Percentiles rank a stretch among this genome's conserved stretches.
These are phyloP conservation scores for Mrakiaceae sp. DNA, from an alignment of 1,284 basidiomycete species.

Conservation along the genomic window DNA sequence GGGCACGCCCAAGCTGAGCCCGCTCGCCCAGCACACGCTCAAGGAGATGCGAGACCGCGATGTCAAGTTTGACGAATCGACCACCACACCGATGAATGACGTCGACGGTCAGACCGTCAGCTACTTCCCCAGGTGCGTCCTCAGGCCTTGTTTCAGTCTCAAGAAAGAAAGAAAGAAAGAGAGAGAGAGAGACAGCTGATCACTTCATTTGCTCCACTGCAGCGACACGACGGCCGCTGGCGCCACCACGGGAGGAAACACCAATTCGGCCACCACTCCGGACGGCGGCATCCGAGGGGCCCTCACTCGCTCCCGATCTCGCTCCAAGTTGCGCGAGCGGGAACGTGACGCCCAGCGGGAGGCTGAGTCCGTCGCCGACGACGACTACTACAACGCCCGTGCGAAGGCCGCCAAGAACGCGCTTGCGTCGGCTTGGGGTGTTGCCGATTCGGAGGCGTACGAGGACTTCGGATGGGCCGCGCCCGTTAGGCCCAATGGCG, in stretches of 20 bases:
- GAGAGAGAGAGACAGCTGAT: too few species aligned
- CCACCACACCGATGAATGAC: too few species aligned
- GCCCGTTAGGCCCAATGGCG: constrained; percentile 4
- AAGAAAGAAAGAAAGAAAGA: too few species aligned
- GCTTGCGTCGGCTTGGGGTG: constrained; percentile 16
- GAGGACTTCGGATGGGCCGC: constrained; percentile 15
- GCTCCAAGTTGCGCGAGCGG: constrained; percentile 5
- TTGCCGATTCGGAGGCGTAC: constrained; percentile 16
- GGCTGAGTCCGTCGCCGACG: not conserved
- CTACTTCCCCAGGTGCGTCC: not conserved
- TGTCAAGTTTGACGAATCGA: constrained; percentile 12
- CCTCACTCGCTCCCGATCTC: constrained; percentile 9
- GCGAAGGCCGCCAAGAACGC: constrained; percentile 17
- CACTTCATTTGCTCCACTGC: too few species aligned
- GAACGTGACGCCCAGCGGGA: not conserved
- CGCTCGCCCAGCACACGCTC: constrained; percentile 9
- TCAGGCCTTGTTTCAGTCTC: not conserved
- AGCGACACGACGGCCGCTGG: too few species aligned
- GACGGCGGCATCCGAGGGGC: not conserved
- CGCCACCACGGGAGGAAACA: not conserved
- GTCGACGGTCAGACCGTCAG: not conserved
- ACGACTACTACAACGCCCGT: constrained; percentile 17
- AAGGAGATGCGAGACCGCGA: constrained; percentile 3
- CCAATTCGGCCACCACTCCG: not conserved
- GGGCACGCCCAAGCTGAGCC: constrained; percentile 1